Conservation (phyloP, 192 early-diverging fungal species). For the Coemansia sp. region DNA sequence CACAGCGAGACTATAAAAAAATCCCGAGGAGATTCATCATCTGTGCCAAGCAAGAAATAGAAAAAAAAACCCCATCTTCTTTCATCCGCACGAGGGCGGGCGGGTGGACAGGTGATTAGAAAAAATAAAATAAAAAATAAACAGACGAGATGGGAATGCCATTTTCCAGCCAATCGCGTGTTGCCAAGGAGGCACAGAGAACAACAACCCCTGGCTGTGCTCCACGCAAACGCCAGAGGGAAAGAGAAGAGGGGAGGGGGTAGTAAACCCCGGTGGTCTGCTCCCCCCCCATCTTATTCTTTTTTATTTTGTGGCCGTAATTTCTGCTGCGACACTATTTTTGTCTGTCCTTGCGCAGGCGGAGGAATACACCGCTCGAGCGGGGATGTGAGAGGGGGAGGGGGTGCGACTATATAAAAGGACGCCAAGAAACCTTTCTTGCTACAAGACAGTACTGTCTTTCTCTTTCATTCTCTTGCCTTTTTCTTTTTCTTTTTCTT, state of each 20-base stretch:
- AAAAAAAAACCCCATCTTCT: too few species aligned
- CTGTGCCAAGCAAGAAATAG: too few species aligned
- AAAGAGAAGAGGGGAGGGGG: neutral
- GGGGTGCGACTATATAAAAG: too few species aligned
- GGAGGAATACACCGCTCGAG: conserved; percentile 7
- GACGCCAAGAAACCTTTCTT: conserved; percentile 5
- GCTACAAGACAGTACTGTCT: neutral
- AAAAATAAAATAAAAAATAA: too few species aligned
- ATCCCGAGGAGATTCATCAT: too few species aligned
- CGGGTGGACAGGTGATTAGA: too few species aligned
- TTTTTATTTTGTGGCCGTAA: conserved; percentile 4
- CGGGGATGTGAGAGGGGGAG: neutral
- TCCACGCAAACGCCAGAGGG: neutral
- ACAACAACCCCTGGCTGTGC: neutral
- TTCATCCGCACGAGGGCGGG: too few species aligned
- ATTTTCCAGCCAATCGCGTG: conserved; percentile 2
- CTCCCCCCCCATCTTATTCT: neutral
- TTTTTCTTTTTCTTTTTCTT: neutral
- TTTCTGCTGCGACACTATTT: conserved; percentile 5
- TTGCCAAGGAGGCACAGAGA: neutral
- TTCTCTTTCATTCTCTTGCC: conserved; percentile 6
- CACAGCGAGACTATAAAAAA: neutral
- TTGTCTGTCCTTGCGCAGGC: conserved; percentile 1
- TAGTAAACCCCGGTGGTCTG: neutral
- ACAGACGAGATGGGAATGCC: neutral